phyloP scores from a whole-genome alignment of 306 rosid genomes.

The Vigna nakashimae region DNA sequence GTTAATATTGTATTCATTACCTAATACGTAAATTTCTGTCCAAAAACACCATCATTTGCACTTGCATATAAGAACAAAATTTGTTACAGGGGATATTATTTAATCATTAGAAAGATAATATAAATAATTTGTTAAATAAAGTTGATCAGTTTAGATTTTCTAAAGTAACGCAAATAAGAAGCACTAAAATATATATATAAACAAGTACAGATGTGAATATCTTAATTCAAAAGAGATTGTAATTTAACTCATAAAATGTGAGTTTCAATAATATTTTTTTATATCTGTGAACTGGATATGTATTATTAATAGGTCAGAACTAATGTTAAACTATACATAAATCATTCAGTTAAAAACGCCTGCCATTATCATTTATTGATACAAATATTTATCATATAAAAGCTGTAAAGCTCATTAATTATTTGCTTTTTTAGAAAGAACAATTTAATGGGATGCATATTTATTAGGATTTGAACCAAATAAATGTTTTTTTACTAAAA shows the following conservation, averaged over 20 bases:
- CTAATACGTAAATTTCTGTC: neutral
- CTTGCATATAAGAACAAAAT: constrained; percentile 23
- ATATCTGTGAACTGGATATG: no score
- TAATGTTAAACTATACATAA: no score
- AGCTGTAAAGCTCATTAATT: no score
- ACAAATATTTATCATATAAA: no score
- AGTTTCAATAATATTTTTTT: neutral
- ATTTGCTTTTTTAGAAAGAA: no score
- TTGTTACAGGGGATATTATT: constrained; percentile 9
- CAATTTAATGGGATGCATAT: no score
- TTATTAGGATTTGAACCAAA: neutral
- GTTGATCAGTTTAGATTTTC: neutral
- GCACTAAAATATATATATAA: neutral
- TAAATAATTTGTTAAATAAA: neutral
- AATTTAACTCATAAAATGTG: neutral
- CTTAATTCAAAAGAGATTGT: neutral
- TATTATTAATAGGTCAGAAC: no score
- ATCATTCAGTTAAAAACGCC: no score
- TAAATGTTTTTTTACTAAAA: neutral
- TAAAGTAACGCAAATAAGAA: neutral
- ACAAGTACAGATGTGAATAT: no score
- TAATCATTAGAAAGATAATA: neutral
- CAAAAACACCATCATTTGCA: constrained; percentile 18
- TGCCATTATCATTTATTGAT: no score
- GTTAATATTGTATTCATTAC: constrained; percentile 30